Conservation (phyloP, 2,329 filamentous ascomycete species). For the Trichophyton rubrum region DNA sequence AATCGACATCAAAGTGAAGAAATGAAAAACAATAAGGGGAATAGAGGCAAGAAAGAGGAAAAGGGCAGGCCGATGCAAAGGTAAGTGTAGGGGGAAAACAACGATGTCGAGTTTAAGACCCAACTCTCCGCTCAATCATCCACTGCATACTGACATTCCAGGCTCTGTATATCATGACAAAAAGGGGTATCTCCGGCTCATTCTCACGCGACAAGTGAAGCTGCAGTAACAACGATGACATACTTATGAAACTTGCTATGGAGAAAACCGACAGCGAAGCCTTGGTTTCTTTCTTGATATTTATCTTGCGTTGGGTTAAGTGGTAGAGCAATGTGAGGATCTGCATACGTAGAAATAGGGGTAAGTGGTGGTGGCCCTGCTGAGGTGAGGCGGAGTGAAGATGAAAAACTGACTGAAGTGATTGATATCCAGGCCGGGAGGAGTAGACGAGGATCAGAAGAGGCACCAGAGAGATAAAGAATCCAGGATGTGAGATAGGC, state of each 20-base stretch:
- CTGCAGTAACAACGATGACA: constrained; percentile 56
- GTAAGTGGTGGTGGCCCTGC: background rate
- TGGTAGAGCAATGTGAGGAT: constrained; percentile 64
- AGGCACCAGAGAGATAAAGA: constrained; percentile 57
- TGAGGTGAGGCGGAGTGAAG: background rate
- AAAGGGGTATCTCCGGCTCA: constrained; percentile 48
- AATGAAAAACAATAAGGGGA: background rate
- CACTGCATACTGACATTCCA: constrained; percentile 27
- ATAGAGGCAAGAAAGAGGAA: background rate
- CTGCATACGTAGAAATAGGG: constrained; percentile 28
- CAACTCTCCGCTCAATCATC: constrained; percentile 7
- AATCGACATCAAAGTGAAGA: background rate
- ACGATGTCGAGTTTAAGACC: background rate
- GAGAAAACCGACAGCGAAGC: constrained; percentile 68
- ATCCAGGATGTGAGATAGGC: constrained; percentile 63
- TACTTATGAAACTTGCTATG: constrained; percentile 62
- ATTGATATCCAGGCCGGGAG: constrained; percentile 69
- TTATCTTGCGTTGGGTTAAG: constrained; percentile 63
- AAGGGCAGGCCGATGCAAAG: background rate
- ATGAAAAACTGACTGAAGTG: constrained; percentile 46
- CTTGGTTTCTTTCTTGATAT: constrained; percentile 65
- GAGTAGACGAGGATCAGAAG: constrained; percentile 56
- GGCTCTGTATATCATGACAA: constrained; percentile 36
- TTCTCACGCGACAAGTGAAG: constrained; percentile 51
- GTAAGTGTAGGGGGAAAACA: background rate